Evolutionary conservation across 2,329 filamentous ascomycete species (phyloP).

Genomic region (Alternaria dauci): DNA sequence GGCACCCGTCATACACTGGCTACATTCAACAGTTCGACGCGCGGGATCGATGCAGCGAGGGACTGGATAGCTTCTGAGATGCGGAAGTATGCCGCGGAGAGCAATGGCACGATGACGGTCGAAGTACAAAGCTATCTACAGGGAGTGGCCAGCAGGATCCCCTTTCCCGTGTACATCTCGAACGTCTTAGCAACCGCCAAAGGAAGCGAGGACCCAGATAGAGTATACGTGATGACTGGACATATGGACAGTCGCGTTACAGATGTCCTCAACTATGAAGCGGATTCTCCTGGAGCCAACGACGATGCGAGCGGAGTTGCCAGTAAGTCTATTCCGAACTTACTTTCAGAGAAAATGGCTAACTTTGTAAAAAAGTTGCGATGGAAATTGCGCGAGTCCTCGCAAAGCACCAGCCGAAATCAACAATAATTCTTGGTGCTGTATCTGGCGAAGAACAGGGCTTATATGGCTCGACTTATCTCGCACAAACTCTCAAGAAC

Average conservation of each 20-base stretch:
- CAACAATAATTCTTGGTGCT: constrained; percentile 65
- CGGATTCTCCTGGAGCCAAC: constrained; percentile 65
- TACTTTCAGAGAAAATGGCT: constrained; percentile 1
- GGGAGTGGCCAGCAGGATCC: constrained; percentile 56
- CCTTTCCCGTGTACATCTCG: constrained; percentile 62
- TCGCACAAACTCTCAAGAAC: constrained; percentile 63
- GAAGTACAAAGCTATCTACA: constrained; percentile 63
- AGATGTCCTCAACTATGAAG: constrained; percentile 60
- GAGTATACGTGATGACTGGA: constrained; percentile 64
- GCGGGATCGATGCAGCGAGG: constrained; percentile 65
- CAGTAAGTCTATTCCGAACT: constrained; percentile 29
- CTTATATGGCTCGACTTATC: constrained; percentile 61
- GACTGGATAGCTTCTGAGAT: constrained; percentile 65
- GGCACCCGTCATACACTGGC: constrained; percentile 67
- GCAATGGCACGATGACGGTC: constrained; percentile 62
- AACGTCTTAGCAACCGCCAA: constrained; percentile 61
- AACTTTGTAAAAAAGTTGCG: constrained; percentile 47
- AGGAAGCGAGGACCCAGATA: constrained; percentile 58
- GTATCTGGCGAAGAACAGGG: constrained; percentile 67
- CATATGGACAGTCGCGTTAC: constrained; percentile 65
- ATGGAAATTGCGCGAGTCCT: constrained; percentile 65
- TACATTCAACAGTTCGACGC: constrained; percentile 59
- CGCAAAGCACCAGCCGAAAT: constrained; percentile 57
- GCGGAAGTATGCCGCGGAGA: constrained; percentile 56
- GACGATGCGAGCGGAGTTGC: constrained; percentile 66